Conservation (phyloP, 805 yeast species). For the Ogataea corticis region DNA sequence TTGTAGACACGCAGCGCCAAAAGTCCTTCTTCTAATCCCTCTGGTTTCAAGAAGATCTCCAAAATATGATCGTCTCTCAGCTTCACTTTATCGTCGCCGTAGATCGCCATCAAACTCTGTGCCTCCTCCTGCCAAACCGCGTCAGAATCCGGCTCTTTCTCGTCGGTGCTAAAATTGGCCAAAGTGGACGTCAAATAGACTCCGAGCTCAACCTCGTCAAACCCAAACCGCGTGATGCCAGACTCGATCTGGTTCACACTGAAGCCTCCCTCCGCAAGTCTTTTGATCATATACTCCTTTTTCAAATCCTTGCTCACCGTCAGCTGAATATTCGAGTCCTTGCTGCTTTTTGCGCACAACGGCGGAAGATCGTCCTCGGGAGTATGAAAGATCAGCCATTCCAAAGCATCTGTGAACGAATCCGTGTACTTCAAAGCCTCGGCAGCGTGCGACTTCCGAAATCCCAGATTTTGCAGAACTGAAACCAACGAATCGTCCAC, state of each 20-base stretch:
- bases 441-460: slow-evolving; percentile 62
- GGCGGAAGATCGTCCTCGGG: slow-evolving; percentile 93
- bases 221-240: slow-evolving; percentile 41
- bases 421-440: slow-evolving; percentile 68
- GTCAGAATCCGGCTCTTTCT: slow-evolving; percentile 18
- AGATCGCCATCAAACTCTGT: slow-evolving; percentile 64
- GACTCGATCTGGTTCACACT: slow-evolving; percentile 62
- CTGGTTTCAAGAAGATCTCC: slow-evolving; percentile 36
- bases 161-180: slow-evolving; percentile 20
- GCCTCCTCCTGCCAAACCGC: slow-evolving; percentile 75
- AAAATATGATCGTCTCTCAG: slow-evolving; percentile 31
- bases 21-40: slow-evolving; percentile 31
- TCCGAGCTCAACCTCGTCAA: slow-evolving; percentile 52
- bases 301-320: slow-evolving; percentile 54
- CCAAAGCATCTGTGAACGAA: slow-evolving; percentile 53
- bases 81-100: slow-evolving; percentile 45
- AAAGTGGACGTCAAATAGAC: slow-evolving; percentile 47
- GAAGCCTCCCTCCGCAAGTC: slow-evolving; percentile 67
- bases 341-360: slow-evolving; percentile 54
- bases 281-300: slow-evolving; percentile 56
- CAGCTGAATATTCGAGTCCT: slow-evolving; percentile 58
- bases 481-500: slow-evolving; percentile 12
- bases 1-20: slow-evolving; percentile 43
- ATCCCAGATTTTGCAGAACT: slow-evolving; percentile 51
- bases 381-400: slow-evolving; percentile 81